Evolutionary conservation across 495 filamentous ascomycete species (phyloP).

Genomic region (Penicillium cosmopolitanum): DNA sequence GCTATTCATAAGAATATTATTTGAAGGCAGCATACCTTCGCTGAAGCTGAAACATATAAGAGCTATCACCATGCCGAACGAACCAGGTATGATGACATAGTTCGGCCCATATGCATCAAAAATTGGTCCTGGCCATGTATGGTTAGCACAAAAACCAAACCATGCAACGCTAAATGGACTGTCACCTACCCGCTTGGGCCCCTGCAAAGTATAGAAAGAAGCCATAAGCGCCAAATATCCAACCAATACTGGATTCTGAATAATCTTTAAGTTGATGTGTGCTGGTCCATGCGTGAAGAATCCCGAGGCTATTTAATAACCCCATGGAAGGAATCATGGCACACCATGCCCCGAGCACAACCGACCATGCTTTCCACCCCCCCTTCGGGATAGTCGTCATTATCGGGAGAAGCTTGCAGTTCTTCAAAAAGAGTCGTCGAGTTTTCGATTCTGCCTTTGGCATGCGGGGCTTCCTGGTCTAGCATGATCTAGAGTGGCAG

Average conservation of each 20-base stretch:
- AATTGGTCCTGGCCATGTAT: conserved; percentile 28
- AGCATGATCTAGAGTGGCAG: not conserved
- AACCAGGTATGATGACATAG: conserved; percentile 30
- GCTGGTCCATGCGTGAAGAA: conserved; percentile 61
- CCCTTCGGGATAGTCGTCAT: conserved; percentile 61
- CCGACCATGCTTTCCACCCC: conserved; percentile 68
- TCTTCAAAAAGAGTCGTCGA: not conserved
- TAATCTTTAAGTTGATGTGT: conserved; percentile 58
- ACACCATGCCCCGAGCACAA: conserved; percentile 66
- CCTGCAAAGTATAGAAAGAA: conserved; percentile 60
- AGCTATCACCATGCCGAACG: conserved; percentile 32
- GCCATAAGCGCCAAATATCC: conserved; percentile 71
- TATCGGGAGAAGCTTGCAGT: not conserved
- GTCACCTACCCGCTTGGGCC: conserved; percentile 36
- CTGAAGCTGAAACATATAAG: conserved; percentile 52
- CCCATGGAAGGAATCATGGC: conserved; percentile 65
- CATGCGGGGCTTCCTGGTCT: not conserved
- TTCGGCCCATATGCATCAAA: conserved; percentile 33
- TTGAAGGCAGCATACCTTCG: conserved; percentile 36
- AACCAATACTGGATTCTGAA: conserved; percentile 63
- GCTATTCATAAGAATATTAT: not conserved
- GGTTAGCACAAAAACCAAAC: not conserved
- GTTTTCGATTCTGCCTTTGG: not conserved
- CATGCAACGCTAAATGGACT: not conserved
- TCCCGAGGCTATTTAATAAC: conserved; percentile 69